These are phyloP conservation scores for Neurospora discreta DNA, from an alignment of 495 filamentous ascomycete species.

Conservation along the genomic window DNA sequence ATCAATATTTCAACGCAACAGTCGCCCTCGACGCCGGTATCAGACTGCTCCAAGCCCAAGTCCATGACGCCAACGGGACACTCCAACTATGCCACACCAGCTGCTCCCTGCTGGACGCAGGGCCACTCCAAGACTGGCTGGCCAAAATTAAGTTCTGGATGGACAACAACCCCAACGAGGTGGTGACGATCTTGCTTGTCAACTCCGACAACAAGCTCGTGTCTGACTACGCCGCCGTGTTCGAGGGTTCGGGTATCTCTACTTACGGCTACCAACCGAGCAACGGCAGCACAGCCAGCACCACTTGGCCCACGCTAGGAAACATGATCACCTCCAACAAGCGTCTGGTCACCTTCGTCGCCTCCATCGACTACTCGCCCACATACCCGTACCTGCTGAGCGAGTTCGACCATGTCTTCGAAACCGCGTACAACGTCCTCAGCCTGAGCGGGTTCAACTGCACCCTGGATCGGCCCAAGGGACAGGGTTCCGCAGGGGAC, in stretches of 20 bases:
- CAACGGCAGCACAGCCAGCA: constrained; percentile 30
- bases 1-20: constrained; percentile 57
- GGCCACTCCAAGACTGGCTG: constrained; percentile 47
- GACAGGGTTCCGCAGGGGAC: constrained; percentile 24
- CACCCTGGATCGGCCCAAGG: constrained; percentile 49
- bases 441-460: constrained; percentile 44
- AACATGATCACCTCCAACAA: constrained; percentile 48
- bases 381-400: constrained; percentile 51
- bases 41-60: constrained; percentile 59
- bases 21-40: constrained; percentile 56
- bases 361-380: constrained; percentile 38
- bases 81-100: constrained; percentile 56
- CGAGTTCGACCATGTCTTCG: constrained; percentile 63
- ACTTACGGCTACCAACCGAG: constrained; percentile 47
- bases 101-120: constrained; percentile 55
- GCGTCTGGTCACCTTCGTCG: constrained; percentile 52
- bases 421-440: constrained; percentile 54
- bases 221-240: constrained; percentile 40
- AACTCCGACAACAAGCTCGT: constrained; percentile 48
- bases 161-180: constrained; percentile 52
- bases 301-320: constrained; percentile 53
- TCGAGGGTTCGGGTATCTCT: constrained; percentile 42
- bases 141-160: constrained; percentile 50
- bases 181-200: constrained; percentile 58
- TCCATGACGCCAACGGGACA: constrained; percentile 42